Evolutionary conservation across 2,329 filamentous ascomycete species (phyloP), one percentile per base, ranked within the genome.

Genomic region (Fusarium citri): DNA sequence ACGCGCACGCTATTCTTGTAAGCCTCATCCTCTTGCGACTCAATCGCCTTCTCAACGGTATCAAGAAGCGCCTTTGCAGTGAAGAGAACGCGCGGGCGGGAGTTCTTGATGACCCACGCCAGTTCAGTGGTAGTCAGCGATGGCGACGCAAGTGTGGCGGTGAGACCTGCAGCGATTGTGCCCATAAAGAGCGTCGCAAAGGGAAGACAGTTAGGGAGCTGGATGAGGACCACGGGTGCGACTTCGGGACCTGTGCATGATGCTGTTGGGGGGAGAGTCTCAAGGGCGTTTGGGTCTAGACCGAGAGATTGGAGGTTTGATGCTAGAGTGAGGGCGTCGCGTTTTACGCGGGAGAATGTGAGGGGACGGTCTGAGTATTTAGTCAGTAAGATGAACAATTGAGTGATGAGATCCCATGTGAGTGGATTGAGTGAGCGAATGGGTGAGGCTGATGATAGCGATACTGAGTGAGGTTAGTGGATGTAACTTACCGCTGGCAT

Each of bases 1-100:
- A 88, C 78, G 72, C 91, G 92, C 12, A 92, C 78, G 7, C 56
- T 53, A 5, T 70, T 60, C n/a, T 78, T 80, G 63, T 75, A 81
- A 0, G 64, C 57, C 1, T 53, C 42, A 56, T 83, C 80, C 2
- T 78, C 60, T 47, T 82, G 81, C 9, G 72, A 58, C 9, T 69
- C 60, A 3, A 83, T 47, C 1, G 81, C 81, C 16, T 76, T 74
- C 28, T 74, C 72, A 69, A 82, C 80, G 7, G 76, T 77, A 3
- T 55, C 57, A 26, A 80, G 66, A 54, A 74, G 77, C 2, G 78
- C 53, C 48, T 68, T 68, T n/a, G 78, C 69, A 1, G 80, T 82
- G 63, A 83, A 76, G 64, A 83, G 74, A 41, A 76, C 79, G 4
- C 73, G 74, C 0, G 81, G 81, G 2, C 79, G 77, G 5, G 81